Evolutionary conservation across 257 asterid species (phyloP).

Genomic region (Fraxinus americana): DNA sequence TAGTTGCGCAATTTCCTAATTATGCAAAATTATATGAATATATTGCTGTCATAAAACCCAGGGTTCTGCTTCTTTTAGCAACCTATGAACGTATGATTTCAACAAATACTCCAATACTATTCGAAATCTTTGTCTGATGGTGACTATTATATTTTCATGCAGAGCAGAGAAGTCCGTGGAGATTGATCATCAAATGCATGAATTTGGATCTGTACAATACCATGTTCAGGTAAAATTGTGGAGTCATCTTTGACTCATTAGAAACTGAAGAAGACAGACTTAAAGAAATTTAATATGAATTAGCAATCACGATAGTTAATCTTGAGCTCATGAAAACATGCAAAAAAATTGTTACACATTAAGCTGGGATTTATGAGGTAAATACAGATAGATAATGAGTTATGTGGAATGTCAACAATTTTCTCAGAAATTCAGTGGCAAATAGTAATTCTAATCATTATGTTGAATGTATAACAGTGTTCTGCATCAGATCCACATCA

Average conservation of each 20-base stretch:
- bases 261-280: not conserved
- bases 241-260: not conserved
- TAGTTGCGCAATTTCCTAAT: not conserved
- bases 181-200: conserved; percentile 79
- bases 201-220: conserved; percentile 80
- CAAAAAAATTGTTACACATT: not conserved
- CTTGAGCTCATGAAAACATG: not conserved
- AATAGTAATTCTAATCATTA: conserved; percentile 8
- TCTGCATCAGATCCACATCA: conserved; percentile 58
- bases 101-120: not conserved
- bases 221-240: conserved; percentile 66
- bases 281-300: not conserved
- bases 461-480: conserved; percentile 42
- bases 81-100: not conserved
- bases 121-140: not conserved
- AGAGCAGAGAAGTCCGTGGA: conserved; percentile 59
- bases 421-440: not conserved
- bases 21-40: too few species aligned
- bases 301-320: not conserved
- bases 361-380: not conserved
- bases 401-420: not conserved
- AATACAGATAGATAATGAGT: not conserved
- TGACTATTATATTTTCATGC: conserved; percentile 26
- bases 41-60: not conserved
- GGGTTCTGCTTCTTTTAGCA: not conserved